Evolutionary conservation across 345 rosid genomes (phyloP), one percentile per base, ranked within the genome.

Genomic region (Eucalyptus victrix): DNA sequence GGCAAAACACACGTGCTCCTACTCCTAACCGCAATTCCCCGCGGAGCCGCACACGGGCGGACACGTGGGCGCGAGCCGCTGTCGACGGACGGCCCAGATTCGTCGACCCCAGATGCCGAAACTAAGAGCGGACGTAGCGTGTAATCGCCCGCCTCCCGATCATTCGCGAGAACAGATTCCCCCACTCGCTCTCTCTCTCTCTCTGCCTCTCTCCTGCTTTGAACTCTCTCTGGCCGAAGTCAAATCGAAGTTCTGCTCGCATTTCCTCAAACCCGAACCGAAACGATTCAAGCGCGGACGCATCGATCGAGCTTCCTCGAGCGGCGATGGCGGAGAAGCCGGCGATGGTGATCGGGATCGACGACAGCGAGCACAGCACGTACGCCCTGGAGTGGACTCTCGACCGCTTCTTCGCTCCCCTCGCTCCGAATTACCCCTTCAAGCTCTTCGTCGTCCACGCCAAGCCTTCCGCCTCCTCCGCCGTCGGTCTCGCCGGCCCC

Each of bases 331-430:
- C 67, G 24, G 69, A 80, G 89, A 93, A 93, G 91, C 89, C 90
- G 62, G 92, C 92, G 88, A 92, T 94, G 94, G 86, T 94, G 26
- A 87, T 92, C 8, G 95, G 92, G 21, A 32, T 93, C 37, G 95
- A 94, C 91, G 95, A 94, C 47, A 94, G 94, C 88, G 93, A 93
- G 85, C 93, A 89, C 72, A 94, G 95, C 90, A 49, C 87, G 54
- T 97, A 97, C 96, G 99, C 98, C 4, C 91, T 98, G 88, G 94
- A 95, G 90, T 98, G 99, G 99, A 95, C 97, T 7, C 93, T 98
- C 11, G 96, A 95, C 89, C 97, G 91, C 81, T 97, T 98, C 94
- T 95, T 97, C 92, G 88, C 92, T 87, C 96, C 96, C 8, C 91
- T 87, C 50, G 91, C 92, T 81, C 88, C 96, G 24, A 92, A 92